phyloP scores from a whole-genome alignment of 345 rosid species.

The Citrus sp. region DNA sequence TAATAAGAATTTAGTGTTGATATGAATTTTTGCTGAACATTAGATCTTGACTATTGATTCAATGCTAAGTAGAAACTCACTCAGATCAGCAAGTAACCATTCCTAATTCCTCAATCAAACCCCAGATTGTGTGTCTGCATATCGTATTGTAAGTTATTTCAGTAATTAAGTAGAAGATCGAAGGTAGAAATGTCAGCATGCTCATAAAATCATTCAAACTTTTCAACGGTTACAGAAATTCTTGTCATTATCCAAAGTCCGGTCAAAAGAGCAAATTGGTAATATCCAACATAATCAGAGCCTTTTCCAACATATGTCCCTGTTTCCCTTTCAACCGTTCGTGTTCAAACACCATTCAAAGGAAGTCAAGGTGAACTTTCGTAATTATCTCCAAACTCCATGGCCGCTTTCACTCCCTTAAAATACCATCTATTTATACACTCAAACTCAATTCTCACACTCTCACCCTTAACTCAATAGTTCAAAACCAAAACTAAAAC shows the following conservation, averaged over 20 bases:
- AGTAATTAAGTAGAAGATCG: slow-evolving; percentile 6
- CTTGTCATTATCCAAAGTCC: slow-evolving; percentile 22
- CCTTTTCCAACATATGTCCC: slow-evolving; percentile 49
- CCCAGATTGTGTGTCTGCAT: not conserved
- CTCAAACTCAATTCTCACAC: slow-evolving; percentile 27
- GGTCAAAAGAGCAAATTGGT: slow-evolving; percentile 50
- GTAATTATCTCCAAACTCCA: slow-evolving; percentile 34
- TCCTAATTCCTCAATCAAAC: too few relatives aligned
- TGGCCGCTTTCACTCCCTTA: slow-evolving; percentile 17
- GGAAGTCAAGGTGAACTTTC: slow-evolving; percentile 43
- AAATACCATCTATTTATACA: slow-evolving; percentile 48
- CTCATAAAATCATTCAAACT: slow-evolving; percentile 14
- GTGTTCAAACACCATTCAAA: slow-evolving; percentile 32
- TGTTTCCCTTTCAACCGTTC: slow-evolving; percentile 33
- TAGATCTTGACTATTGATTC: too few relatives aligned
- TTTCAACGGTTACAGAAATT: slow-evolving; percentile 46
- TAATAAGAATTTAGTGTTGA: too few relatives aligned
- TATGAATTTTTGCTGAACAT: too few relatives aligned
- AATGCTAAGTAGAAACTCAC: too few relatives aligned
- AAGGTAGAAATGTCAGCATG: not conserved
- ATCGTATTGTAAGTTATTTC: not conserved
- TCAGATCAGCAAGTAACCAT: too few relatives aligned
- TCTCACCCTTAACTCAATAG: slow-evolving; percentile 13
- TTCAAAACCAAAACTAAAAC: slow-evolving; percentile 3
- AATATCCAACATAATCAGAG: slow-evolving; percentile 51